These are phyloP conservation scores for Colletotrichum siamense DNA, from an alignment of 2,329 filamentous ascomycete species.

Conservation along the genomic window DNA sequence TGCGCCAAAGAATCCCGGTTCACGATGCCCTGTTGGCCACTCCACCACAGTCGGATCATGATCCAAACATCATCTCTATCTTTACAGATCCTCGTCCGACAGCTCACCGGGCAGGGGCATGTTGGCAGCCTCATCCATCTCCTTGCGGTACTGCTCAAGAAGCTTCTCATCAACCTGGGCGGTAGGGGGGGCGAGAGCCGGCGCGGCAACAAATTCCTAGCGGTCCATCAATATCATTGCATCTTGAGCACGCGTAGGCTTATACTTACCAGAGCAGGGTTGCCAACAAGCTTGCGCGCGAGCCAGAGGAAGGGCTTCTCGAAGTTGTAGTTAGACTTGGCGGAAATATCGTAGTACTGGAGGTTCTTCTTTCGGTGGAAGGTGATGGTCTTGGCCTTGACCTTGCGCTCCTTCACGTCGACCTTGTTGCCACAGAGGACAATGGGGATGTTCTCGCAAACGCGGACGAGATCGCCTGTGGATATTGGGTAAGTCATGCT, in stretches of 20 bases:
- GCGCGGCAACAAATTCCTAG: conserved; percentile 95
- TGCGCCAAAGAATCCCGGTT: conserved; percentile 18
- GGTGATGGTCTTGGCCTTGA: conserved; percentile 99
- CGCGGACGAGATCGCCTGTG: conserved; percentile 93
- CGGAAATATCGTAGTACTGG: conserved; percentile 99
- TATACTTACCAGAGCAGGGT: conserved; percentile 76
- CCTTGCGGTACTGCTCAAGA: conserved; percentile 81
- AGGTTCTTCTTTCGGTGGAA: conserved; percentile 99
- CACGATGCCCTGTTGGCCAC: conserved; percentile 1
- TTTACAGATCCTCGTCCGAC: conserved; percentile 74
- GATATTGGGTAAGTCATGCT: neutral
- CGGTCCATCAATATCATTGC: neutral
- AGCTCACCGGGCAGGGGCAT: conserved; percentile 96
- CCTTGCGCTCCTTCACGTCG: conserved; percentile 99
- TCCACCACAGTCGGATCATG: neutral
- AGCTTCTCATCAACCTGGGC: conserved; percentile 86
- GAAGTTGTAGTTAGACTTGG: conserved; percentile 99
- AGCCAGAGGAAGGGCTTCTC: conserved; percentile 99
- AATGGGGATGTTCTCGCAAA: conserved; percentile 99
- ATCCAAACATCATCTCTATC: conserved; percentile 1
- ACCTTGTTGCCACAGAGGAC: conserved; percentile 99
- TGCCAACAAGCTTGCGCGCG: conserved; percentile 96
- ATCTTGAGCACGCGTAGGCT: conserved; percentile 30
- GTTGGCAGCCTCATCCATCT: conserved; percentile 82
- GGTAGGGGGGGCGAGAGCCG: conserved; percentile 92